A percentile compares a stretch with the other conserved stretches of the same genome.
Evolutionary conservation across 2,329 filamentous ascomycete species (phyloP).

Genomic region (Coniochaeta ligniaria): DNA sequence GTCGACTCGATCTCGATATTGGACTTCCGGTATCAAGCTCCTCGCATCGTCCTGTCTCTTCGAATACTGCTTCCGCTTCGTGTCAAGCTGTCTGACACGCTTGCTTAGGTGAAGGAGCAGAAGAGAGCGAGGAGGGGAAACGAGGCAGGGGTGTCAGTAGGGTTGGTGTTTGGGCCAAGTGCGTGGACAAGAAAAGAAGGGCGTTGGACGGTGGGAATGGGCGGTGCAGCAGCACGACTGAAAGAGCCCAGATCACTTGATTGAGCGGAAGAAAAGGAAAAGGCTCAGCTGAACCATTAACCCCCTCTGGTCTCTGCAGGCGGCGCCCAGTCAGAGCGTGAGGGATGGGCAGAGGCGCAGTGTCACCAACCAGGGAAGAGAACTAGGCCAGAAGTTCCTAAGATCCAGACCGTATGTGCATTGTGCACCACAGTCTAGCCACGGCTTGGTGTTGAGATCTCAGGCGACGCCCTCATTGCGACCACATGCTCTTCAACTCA

Average conservation of each 20-base stretch:
- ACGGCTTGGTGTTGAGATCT: background rate
- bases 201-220: background rate
- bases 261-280: background rate
- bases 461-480: no score
- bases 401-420: background rate
- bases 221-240: background rate
- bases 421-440: background rate
- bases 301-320: constrained; percentile 5
- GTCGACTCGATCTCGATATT: background rate
- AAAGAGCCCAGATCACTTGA: background rate
- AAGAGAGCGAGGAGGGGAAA: background rate
- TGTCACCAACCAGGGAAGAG: constrained; percentile 10
- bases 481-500: no score
- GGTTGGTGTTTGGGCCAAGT: background rate
- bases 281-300: constrained; percentile 5
- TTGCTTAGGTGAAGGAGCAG: background rate
- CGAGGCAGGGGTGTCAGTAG: background rate
- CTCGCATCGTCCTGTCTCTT: background rate
- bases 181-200: background rate
- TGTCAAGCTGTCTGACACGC: background rate
- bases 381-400: background rate
- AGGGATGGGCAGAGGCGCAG: constrained; percentile 9
- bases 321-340: constrained; percentile 5
- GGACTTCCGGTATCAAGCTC: background rate
- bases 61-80: background rate